Base-by-base conservation (phyloP, 1,284 basidiomycete species). In the Athelia psychrophila region DNA sequence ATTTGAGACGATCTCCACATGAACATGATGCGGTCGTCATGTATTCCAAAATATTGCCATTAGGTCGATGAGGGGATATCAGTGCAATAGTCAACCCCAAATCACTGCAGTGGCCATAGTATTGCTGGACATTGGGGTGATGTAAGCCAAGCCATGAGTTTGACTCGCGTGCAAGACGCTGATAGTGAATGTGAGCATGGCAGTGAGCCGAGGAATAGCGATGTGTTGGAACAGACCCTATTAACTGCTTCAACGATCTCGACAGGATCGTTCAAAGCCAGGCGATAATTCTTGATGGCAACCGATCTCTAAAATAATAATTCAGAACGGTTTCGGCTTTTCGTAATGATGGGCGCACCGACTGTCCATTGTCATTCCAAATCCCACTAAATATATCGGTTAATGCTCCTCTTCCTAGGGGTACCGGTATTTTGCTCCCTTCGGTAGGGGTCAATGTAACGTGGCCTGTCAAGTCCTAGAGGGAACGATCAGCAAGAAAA, bases 51-150 rank as follows among this genome's bases (percentile, higher is more conserved):
- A 57, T 53, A 40, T 58, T 51, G 2, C 58, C 59, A 13, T 55
- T 50, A 23, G 51, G 47, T 27, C 58, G 62, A 42, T 57, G 60
- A 1, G 60, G 61, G 5, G 60, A 60, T 25, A 65, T 52, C 19
- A 65, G 38, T 16, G 38, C 38, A 6, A 23, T 10, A 5, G 38
- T 19, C 22, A 23, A 23, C 10, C 38, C 38, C 22, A 42, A n/a
- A 6, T n/a, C 38, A 16, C n/a, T 10, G 18, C 18, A 18, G 22
- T 8, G 38, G 8, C 38, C 38, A 18, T 19, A 23, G 38, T 10
- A 42, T 19, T 5, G 38, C 38, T 8, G n/a, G 6, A 42, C 22
- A 23, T 42, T 6, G n/a, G 38, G 38, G 16, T 42, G 38, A 18
- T 19, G 5, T 19, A 42, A 16, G 18, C 9, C 18, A 23, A 19